A percentile compares a stretch with the other conserved stretches of the same genome.
phyloP scores from a whole-genome alignment of 805 yeast genomes.

The Dipodascus geniculatus region DNA sequence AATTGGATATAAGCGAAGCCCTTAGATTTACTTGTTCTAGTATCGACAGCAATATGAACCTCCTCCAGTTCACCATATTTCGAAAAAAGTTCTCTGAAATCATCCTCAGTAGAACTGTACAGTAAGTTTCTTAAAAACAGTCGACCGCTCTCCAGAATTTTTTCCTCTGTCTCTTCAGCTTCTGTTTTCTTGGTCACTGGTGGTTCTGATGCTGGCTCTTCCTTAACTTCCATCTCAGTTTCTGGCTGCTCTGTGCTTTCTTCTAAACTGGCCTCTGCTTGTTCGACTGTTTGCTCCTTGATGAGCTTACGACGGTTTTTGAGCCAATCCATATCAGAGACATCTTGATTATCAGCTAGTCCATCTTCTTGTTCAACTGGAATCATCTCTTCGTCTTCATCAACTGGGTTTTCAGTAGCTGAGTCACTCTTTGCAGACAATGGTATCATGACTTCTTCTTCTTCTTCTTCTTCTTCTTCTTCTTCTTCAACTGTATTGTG shows the following conservation, averaged over 20 bases:
- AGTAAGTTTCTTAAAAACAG: slow-evolving; percentile 78
- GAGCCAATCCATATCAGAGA: slow-evolving; percentile 83
- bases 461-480: slow-evolving; percentile 27
- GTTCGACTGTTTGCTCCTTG: slow-evolving; percentile 28
- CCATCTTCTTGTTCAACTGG: slow-evolving; percentile 8
- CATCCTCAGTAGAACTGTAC: slow-evolving; percentile 70
- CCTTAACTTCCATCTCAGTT: slow-evolving; percentile 41
- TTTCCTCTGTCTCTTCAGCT: slow-evolving; percentile 37
- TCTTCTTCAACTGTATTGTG: slow-evolving; percentile 13
- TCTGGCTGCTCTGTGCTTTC: slow-evolving; percentile 6
- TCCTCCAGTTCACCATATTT: slow-evolving; percentile 68
- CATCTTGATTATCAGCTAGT: slow-evolving; percentile 36
- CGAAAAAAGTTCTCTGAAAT: slow-evolving; percentile 53
- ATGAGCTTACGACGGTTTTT: slow-evolving; percentile 64
- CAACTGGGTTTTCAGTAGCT: slow-evolving; percentile 16
- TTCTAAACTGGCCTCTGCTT: slow-evolving; percentile 4
- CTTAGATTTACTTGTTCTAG: slow-evolving; percentile 80
- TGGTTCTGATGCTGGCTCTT: slow-evolving; percentile 13
- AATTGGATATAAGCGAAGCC: slow-evolving; percentile 86
- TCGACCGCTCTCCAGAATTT: slow-evolving; percentile 59
- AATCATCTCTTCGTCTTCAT: slow-evolving; percentile 8
- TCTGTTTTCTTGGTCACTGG: slow-evolving; percentile 12
- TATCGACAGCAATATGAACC: slow-evolving; percentile 86
- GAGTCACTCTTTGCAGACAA: slow-evolving; percentile 20
- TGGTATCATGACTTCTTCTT: slow-evolving; percentile 41